Conservation (phyloP, 2,329 filamentous ascomycete genomes). For the Chaetomium sp. region DNA sequence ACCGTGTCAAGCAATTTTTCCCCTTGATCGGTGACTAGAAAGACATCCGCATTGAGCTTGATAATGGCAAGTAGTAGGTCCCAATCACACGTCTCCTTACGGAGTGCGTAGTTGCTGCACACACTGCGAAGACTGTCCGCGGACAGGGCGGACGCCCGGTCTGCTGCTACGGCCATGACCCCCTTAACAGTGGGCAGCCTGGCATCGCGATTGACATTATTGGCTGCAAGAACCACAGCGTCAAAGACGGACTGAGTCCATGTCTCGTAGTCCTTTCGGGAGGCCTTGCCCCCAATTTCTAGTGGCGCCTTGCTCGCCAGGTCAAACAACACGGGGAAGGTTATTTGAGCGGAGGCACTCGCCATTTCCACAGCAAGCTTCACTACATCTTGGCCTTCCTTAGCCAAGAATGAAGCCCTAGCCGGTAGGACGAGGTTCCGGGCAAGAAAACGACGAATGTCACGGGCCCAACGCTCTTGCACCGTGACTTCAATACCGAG, state of each 20-base stretch:
- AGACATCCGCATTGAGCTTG: constrained; percentile 42
- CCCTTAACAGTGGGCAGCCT: constrained; percentile 25
- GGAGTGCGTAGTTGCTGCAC: constrained; percentile 38
- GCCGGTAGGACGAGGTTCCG: constrained; percentile 47
- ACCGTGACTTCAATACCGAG: constrained; percentile 22
- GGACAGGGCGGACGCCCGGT: constrained; percentile 30
- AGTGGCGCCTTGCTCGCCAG: constrained; percentile 31
- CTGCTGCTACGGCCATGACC: constrained; percentile 30
- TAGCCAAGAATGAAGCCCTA: constrained; percentile 40
- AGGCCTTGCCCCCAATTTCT: constrained; percentile 32
- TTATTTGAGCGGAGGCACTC: constrained; percentile 29
- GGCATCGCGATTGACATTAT: constrained; percentile 16
- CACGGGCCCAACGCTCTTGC: constrained; percentile 37
- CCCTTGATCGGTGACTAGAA: constrained; percentile 35
- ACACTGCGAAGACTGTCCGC: constrained; percentile 36
- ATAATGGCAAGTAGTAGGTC: constrained; percentile 35
- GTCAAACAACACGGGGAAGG: constrained; percentile 41
- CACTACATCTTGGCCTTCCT: constrained; percentile 36
- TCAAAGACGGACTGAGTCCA: constrained; percentile 37
- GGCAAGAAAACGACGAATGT: constrained; percentile 44
- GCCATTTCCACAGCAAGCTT: constrained; percentile 36
- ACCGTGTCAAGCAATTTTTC: constrained; percentile 35
- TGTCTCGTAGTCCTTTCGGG: constrained; percentile 32
- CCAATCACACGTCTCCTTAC: constrained; percentile 35
- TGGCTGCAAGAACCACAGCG: constrained; percentile 26